phyloP scores from a whole-genome alignment of 1,284 basidiomycete genomes.

The Laetiporus sulphureus region DNA sequence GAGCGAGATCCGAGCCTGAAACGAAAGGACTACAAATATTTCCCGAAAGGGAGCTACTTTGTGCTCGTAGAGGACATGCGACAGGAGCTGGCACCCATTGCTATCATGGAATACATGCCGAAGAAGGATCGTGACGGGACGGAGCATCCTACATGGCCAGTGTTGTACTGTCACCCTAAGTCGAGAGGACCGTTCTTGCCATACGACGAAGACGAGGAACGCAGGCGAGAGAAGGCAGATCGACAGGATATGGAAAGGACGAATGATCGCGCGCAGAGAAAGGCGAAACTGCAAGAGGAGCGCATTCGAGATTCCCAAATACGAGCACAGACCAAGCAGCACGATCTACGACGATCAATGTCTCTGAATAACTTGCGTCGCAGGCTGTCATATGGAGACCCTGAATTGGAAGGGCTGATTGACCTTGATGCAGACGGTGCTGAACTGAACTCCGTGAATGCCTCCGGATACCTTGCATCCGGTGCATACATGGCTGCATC shows the following conservation, averaged over 20 bases:
- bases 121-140: conserved; percentile 43
- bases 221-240: conserved; percentile 54
- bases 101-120: conserved; percentile 57
- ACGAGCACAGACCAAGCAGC: conserved; percentile 31
- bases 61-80: conserved; percentile 89
- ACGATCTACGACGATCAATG: conserved; percentile 67
- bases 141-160: conserved; percentile 57
- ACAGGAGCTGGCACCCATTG: conserved; percentile 69
- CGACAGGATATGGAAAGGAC: conserved; percentile 43
- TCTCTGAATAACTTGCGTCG: conserved; percentile 75
- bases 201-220: conserved; percentile 67
- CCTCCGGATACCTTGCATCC: conserved; percentile 65
- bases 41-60: conserved; percentile 73
- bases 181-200: conserved; percentile 66
- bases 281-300: conserved; percentile 30
- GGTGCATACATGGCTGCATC: conserved; percentile 80
- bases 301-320: conserved; percentile 35
- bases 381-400: conserved; percentile 29
- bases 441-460: conserved; percentile 46
- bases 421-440: conserved; percentile 39
- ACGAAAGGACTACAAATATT: conserved; percentile 87
- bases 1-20: conserved; percentile 90
- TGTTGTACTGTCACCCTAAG: conserved; percentile 64
- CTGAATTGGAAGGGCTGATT: conserved; percentile 28
- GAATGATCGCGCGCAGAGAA: conserved; percentile 34